These are phyloP conservation scores for Curvularia eragrostidis DNA, from an alignment of 2,329 filamentous ascomycete species.

Conservation along the genomic window DNA sequence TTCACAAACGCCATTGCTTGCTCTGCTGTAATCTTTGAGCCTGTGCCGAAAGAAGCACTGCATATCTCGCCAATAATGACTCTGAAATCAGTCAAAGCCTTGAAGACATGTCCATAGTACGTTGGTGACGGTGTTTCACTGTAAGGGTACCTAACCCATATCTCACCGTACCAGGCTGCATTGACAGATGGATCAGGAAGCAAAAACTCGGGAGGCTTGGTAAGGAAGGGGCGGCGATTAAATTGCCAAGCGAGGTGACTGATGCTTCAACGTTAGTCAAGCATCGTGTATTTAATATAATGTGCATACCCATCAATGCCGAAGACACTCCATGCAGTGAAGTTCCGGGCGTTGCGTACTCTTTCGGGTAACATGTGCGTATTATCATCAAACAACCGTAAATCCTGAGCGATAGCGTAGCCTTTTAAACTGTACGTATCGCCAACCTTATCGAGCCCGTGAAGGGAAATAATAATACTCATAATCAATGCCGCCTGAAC, in stretches of 20 bases:
- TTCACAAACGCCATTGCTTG: constrained; percentile 3
- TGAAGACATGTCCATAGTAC: constrained; percentile 14
- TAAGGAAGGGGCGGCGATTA: constrained; percentile 16
- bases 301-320: background rate
- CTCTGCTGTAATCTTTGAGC: background rate
- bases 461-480: constrained; percentile 16
- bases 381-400: constrained; percentile 21
- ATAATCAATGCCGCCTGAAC: constrained; percentile 25
- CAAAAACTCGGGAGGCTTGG: constrained; percentile 1
- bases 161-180: constrained; percentile 27
- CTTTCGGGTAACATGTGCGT: background rate
- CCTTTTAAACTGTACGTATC: constrained; percentile 17
- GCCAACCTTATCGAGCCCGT: constrained; percentile 17
- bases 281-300: constrained; percentile 1
- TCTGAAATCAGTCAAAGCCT: constrained; percentile 17
- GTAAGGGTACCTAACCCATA: constrained; percentile 8
- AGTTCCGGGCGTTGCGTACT: background rate
- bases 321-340: background rate
- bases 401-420: constrained; percentile 20
- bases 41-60: constrained; percentile 3
- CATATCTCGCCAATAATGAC: constrained; percentile 18
- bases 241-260: background rate
- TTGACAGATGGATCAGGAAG: constrained; percentile 20
- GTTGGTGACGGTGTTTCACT: constrained; percentile 4
- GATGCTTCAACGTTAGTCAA: constrained; percentile 15